Conservation (phyloP, 352 stramenopile species). For the Phytophthora uliginosa region DNA sequence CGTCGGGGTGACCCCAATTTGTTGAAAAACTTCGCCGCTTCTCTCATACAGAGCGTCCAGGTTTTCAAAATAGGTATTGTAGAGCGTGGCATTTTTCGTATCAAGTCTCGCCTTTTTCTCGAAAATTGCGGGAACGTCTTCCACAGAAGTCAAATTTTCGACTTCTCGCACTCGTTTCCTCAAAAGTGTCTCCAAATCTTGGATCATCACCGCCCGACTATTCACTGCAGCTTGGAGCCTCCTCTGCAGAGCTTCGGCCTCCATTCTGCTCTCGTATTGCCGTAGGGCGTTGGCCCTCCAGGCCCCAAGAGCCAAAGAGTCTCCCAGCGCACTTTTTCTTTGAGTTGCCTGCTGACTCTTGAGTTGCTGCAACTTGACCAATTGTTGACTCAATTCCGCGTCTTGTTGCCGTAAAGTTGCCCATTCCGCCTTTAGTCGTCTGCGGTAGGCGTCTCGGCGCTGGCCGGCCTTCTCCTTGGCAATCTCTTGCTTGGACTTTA, state of each 20-base stretch:
- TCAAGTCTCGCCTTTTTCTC: constrained; percentile 28
- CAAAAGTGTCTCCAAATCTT: constrained; percentile 28
- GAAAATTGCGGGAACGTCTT: constrained; percentile 9
- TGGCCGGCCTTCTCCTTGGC: constrained; percentile 28
- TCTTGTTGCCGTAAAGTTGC: constrained; percentile 29
- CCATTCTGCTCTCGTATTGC: constrained; percentile 35
- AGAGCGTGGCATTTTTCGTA: constrained; percentile 28
- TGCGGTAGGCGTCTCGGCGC: constrained; percentile 39
- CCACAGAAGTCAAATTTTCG: constrained; percentile 1
- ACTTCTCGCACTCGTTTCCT: constrained; percentile 26
- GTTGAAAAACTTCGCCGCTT: constrained; percentile 23
- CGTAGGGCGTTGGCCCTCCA: constrained; percentile 33
- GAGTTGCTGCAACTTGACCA: constrained; percentile 21
- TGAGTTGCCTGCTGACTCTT: constrained; percentile 12
- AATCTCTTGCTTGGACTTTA: constrained; percentile 2
- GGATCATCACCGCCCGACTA: constrained; percentile 33
- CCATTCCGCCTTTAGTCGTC: constrained; percentile 39
- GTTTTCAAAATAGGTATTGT: constrained; percentile 38
- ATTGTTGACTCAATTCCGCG: constrained; percentile 18
- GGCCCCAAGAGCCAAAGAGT: constrained; percentile 17
- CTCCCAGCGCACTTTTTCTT: constrained; percentile 1
- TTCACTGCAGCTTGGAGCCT: constrained; percentile 17
- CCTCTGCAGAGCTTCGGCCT: constrained; percentile 26
- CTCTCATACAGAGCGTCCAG: constrained; percentile 25
- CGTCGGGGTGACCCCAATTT: constrained; percentile 12